Percentiles rank a stretch among this genome's conserved stretches.
Evolutionary conservation across 1,139 yeast species (phyloP).

Genomic region (Candida neerlandica): DNA sequence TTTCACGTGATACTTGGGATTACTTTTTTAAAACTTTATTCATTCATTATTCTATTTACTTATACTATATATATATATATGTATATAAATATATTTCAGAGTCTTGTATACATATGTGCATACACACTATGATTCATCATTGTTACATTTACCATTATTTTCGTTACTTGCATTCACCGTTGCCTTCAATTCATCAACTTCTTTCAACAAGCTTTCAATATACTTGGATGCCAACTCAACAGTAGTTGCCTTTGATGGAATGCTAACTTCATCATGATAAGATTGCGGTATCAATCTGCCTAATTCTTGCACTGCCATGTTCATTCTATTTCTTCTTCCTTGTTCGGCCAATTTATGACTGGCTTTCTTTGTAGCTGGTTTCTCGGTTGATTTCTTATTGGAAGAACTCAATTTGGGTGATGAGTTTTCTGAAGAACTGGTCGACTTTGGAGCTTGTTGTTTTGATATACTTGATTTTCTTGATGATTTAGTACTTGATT

Average conservation of each 20-base stretch:
- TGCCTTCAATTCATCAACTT: constrained; percentile 10
- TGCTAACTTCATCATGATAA: constrained; percentile 58
- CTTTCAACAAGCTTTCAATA: constrained; percentile 49
- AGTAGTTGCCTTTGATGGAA: constrained; percentile 89
- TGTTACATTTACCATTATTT: not conserved
- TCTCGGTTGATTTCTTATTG: constrained; percentile 22
- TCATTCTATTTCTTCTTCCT: constrained; percentile 91
- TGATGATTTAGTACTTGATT: constrained; percentile 6
- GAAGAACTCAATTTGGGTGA: constrained; percentile 20
- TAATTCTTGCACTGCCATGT: constrained; percentile 77
- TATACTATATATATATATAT: not conserved
- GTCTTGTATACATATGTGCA: not conserved
- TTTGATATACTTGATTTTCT: constrained; percentile 9
- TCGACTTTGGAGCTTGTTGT: constrained; percentile 13
- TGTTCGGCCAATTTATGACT: constrained; percentile 95
- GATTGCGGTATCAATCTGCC: constrained; percentile 66
- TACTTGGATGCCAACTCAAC: constrained; percentile 84
- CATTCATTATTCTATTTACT: not conserved
- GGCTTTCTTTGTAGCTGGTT: constrained; percentile 59
- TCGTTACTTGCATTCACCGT: not conserved
- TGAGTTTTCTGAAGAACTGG: constrained; percentile 20
- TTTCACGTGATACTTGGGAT: not conserved
- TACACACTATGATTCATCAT: not conserved
- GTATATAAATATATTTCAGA: not conserved
- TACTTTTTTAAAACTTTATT: not conserved